Evolutionary conservation across 2,329 filamentous ascomycete genomes (phyloP).

Genomic region (Cercospora brassicicola): DNA sequence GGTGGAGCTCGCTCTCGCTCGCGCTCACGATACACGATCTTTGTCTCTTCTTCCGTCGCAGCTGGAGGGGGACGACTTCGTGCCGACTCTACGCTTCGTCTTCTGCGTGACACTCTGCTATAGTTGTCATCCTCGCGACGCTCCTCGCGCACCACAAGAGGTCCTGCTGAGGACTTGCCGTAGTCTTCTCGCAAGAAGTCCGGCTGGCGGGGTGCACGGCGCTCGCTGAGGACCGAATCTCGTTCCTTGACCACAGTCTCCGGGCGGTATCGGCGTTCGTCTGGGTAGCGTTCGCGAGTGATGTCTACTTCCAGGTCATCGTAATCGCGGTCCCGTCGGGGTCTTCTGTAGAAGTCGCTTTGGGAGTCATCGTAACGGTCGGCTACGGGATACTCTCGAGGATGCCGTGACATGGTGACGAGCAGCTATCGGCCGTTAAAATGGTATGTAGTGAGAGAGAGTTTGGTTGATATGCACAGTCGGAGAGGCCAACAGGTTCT

Average conservation of each 20-base stretch:
- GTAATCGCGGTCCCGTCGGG: conserved; percentile 47
- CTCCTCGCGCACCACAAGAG: conserved; percentile 50
- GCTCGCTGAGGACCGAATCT: conserved; percentile 37
- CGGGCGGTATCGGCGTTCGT: conserved; percentile 25
- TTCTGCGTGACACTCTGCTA: conserved; percentile 31
- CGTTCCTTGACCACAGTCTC: conserved; percentile 37
- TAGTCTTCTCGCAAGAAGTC: conserved; percentile 55
- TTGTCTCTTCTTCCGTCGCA: conserved; percentile 44
- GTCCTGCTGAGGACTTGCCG: conserved; percentile 45
- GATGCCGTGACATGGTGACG: conserved; percentile 34
- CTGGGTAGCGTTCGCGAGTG: conserved; percentile 33
- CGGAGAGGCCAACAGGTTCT: background rate
- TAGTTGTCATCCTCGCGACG: conserved; percentile 39
- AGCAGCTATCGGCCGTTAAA: conserved; percentile 5
- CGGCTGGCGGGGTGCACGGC: conserved; percentile 46
- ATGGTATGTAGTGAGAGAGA: conserved; percentile 8
- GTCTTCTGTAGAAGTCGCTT: conserved; percentile 42
- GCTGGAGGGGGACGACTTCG: conserved; percentile 36
- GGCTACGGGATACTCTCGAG: conserved; percentile 32
- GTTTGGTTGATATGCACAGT: conserved; percentile 1
- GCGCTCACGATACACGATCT: conserved; percentile 41
- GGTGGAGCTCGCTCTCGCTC: conserved; percentile 31
- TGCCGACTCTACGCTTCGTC: conserved; percentile 34
- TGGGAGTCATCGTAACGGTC: conserved; percentile 53
- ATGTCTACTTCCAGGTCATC: conserved; percentile 55